phyloP scores from a whole-genome alignment of 371 early-diverging fungal species.

The Fennellomyces sp. region DNA sequence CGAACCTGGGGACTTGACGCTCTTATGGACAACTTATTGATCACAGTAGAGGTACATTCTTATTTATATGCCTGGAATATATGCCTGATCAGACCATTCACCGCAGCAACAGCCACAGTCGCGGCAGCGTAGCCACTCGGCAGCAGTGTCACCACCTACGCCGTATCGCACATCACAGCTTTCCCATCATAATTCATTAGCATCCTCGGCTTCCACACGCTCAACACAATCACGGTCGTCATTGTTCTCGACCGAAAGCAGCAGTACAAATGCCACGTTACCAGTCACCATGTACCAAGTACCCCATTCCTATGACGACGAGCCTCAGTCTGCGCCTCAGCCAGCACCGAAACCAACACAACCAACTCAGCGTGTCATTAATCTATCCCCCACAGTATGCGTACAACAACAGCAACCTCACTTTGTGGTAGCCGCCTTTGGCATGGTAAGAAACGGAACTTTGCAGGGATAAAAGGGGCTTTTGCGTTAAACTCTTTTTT shows the following conservation, averaged over 20 bases:
- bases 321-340: no score
- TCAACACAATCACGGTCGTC: conserved; percentile 13
- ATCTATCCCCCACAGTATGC: background rate
- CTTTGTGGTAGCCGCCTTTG: conserved; percentile 18
- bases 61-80: background rate
- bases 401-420: conserved; percentile 7
- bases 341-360: no score
- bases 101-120: background rate
- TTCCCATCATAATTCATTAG: conserved; percentile 16
- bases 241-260: conserved; percentile 3
- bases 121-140: background rate
- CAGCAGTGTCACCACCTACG: background rate
- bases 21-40: background rate
- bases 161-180: background rate
- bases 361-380: background rate
- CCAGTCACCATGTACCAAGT: conserved; percentile 7
- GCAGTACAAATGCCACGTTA: conserved; percentile 1
- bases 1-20: background rate
- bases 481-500: background rate
- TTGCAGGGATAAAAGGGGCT: background rate
- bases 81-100: background rate
- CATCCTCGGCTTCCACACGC: conserved; percentile 15
- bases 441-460: background rate
- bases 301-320: conserved; percentile 18
- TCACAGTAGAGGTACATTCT: background rate